These are phyloP conservation scores for Yamadazyma olivae DNA, from an alignment of 805 yeast genomes.

Conservation along the genomic window DNA sequence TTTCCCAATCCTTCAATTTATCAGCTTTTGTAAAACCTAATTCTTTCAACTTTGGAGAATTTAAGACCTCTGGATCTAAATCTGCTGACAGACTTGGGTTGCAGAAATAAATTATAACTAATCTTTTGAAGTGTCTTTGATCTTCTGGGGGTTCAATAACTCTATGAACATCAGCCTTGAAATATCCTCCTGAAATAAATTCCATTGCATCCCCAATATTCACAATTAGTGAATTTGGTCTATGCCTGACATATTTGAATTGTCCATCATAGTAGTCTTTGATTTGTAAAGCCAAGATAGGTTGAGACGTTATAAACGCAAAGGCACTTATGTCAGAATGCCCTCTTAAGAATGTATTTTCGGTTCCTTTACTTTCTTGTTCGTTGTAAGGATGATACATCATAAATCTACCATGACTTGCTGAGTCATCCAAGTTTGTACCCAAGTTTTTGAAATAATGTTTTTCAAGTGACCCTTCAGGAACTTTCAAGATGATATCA, in stretches of 20 bases:
- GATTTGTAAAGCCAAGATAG: conserved; percentile 39
- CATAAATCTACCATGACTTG: conserved; percentile 28
- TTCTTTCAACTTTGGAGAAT: conserved; percentile 33
- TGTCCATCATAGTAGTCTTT: conserved; percentile 32
- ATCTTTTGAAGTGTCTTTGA: conserved; percentile 33
- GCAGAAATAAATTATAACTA: conserved; percentile 42
- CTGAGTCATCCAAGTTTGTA: conserved; percentile 20
- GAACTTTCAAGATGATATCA: conserved; percentile 45
- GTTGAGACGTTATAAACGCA: conserved; percentile 39
- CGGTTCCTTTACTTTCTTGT: conserved; percentile 27
- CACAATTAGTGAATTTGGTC: conserved; percentile 36
- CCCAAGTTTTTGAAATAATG: conserved; percentile 38
- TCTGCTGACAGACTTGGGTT: conserved; percentile 33
- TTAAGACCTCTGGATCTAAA: conserved; percentile 40
- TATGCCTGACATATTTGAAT: conserved; percentile 40
- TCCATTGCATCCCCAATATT: conserved; percentile 42
- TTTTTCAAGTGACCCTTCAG: conserved; percentile 42
- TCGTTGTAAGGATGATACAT: conserved; percentile 22
- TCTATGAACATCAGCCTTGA: conserved; percentile 45
- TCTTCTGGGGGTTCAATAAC: conserved; percentile 47
- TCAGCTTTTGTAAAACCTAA: conserved; percentile 27
- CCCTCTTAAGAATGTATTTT: conserved; percentile 44
- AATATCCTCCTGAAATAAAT: conserved; percentile 44
- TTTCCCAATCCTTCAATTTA: conserved; percentile 30
- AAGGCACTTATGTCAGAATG: conserved; percentile 45